Evolutionary conservation across 2,329 filamentous ascomycete genomes (phyloP).

Genomic region (Colletotrichum falcatum): DNA sequence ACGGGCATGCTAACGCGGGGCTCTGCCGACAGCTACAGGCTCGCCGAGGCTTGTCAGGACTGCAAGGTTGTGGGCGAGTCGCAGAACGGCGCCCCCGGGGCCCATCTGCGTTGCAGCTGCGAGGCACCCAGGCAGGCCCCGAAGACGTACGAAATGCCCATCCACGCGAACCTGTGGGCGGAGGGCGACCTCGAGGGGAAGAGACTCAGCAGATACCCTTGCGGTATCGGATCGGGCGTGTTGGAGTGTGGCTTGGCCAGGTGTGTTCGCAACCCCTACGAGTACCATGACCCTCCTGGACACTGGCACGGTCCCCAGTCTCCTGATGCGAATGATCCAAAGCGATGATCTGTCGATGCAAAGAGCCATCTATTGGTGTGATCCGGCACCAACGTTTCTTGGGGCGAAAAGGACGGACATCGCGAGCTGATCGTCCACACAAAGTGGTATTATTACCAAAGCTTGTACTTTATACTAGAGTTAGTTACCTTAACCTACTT

Average conservation of each 20-base stretch:
- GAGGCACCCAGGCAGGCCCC: neutral
- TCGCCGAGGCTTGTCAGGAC: neutral
- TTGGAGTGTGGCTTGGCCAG: neutral
- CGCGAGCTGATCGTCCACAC: too few relatives aligned
- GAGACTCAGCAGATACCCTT: neutral
- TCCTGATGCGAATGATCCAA: conserved; percentile 1
- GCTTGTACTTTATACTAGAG: too few relatives aligned
- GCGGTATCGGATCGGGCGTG: neutral
- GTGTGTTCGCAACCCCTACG: neutral
- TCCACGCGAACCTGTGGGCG: neutral
- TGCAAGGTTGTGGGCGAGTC: neutral
- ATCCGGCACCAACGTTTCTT: neutral
- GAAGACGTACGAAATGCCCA: neutral
- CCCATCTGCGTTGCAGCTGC: neutral
- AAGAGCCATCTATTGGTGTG: neutral
- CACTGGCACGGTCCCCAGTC: conserved; percentile 1
- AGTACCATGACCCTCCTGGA: neutral
- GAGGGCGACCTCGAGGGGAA: neutral
- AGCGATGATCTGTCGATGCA: neutral
- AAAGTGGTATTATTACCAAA: too few relatives aligned
- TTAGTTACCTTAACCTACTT: too few relatives aligned
- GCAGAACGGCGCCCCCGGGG: neutral
- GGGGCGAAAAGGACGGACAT: neutral
- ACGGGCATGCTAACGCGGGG: neutral
- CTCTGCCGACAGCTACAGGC: neutral